Base-by-base conservation (phyloP, 108 stramenopile species). In the Nitzschia sp. region DNA sequence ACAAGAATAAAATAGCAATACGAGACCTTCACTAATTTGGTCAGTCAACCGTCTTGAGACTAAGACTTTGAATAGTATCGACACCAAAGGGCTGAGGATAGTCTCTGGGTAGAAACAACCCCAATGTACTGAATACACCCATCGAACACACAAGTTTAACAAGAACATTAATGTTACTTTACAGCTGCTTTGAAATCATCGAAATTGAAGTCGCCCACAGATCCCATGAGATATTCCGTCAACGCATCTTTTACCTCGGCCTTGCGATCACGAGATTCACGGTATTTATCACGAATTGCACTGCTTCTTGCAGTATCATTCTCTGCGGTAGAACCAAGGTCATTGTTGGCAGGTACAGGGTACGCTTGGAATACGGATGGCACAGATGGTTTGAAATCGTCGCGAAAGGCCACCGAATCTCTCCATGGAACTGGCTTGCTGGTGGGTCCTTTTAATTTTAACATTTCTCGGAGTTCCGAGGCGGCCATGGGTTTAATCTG, bases 401-500 rank as follows among this genome's bases (percentile, higher is more conserved):
- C 57, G 3, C 57, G 57, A 38, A 58, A 58, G 11, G n/a, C 26
- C 2, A 14, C 11, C 15, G 57, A 37, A 39, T 58, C 57, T 40
- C 57, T 25, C 57, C 57, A 58, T 12, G 57, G 11, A 17, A 11
- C 11, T 11, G 38, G 10, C 24, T 39, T 43, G 10, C 9, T 20
- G 1, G 61, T 10, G 22, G 61, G 61, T 10, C 42, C 43, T 8
- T 62, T 62, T 2, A 62, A 11, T 12, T 62, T 62, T 9, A 62
- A 38, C 61, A 62, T 62, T 44, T 37, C 61, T 1, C 61, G 61
- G 8, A 62, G 61, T 24, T 62, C 61, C 0, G 37, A 41, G 41
- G 61, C 43, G 19, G 42, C 61, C 61, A 62, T 62, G 3, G 61
- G 61, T 8, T 62, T 62, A 22, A 62, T 62, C 11, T 44, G 42